phyloP scores from a whole-genome alignment of 495 filamentous ascomycete genomes.

The Hyaloscypha finlandica region DNA sequence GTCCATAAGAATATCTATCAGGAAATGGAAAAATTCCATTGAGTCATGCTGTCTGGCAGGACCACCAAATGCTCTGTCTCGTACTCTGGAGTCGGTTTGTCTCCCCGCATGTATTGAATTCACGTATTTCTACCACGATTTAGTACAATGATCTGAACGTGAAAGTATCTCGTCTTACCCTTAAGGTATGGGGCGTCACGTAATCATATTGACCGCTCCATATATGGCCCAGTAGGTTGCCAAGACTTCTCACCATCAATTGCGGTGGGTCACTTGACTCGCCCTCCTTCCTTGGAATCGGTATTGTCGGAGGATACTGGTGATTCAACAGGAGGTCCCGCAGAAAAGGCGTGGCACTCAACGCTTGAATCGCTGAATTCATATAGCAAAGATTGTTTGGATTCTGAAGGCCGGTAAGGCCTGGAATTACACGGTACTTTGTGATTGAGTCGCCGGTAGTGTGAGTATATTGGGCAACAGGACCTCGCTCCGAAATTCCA shows the following conservation, averaged over 20 bases:
- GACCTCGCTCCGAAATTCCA: constrained; percentile 70
- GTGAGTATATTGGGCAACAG: constrained; percentile 48
- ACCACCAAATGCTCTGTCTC: constrained; percentile 39
- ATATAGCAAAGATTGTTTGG: constrained; percentile 86
- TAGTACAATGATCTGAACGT: neutral
- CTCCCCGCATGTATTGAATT: constrained; percentile 40
- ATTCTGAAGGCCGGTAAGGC: constrained; percentile 73
- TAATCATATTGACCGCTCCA: constrained; percentile 58
- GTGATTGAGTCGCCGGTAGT: constrained; percentile 32
- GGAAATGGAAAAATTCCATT: constrained; percentile 74
- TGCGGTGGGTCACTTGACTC: constrained; percentile 76
- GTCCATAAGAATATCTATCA: constrained; percentile 72
- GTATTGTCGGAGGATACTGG: constrained; percentile 46
- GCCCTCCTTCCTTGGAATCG: constrained; percentile 50
- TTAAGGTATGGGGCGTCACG: constrained; percentile 61
- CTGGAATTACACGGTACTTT: constrained; percentile 18
- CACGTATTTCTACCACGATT: constrained; percentile 32
- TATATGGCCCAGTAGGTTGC: constrained; percentile 72
- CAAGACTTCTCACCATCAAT: constrained; percentile 73
- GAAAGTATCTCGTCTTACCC: constrained; percentile 45
- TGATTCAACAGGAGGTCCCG: constrained; percentile 63
- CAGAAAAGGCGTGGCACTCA: constrained; percentile 75
- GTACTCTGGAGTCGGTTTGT: constrained; percentile 17
- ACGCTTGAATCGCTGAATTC: constrained; percentile 82
- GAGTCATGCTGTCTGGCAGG: constrained; percentile 71